These are phyloP conservation scores for Prunus davidiana DNA, from an alignment of 306 rosid species.

Conservation along the genomic window DNA sequence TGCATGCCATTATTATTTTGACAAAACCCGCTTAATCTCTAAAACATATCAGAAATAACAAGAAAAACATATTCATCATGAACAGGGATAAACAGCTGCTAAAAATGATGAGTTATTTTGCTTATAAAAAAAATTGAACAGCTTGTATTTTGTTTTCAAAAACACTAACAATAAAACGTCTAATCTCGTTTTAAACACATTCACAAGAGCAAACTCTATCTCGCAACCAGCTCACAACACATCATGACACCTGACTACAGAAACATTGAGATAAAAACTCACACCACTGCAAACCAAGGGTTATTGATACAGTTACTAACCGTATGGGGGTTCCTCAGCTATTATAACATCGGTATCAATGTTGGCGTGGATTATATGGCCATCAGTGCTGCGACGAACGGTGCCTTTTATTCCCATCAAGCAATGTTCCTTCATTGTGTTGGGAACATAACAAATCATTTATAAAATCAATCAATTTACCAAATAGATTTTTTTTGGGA, in stretches of 20 bases:
- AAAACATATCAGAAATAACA: neutral
- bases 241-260: neutral
- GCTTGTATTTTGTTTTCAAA: neutral
- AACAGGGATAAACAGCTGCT: neutral
- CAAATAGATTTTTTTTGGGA: neutral
- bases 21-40: neutral
- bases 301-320: conserved; percentile 45
- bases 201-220: neutral
- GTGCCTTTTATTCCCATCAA: conserved; percentile 99
- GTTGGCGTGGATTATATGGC: conserved; percentile 98
- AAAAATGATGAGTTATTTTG: neutral
- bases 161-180: neutral
- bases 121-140: neutral
- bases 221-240: neutral
- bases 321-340: conserved; percentile 98
- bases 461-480: neutral
- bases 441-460: conserved; percentile 9
- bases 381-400: conserved; percentile 98
- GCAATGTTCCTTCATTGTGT: conserved; percentile 82
- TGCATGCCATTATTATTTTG: neutral
- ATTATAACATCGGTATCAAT: conserved; percentile 97
- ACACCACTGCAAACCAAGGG: conserved; percentile 5
- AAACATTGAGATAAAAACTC: neutral
- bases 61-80: neutral
- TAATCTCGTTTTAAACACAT: neutral